Base-by-base conservation (phyloP, 1,284 basidiomycete species). In the Ustilago sp. region DNA sequence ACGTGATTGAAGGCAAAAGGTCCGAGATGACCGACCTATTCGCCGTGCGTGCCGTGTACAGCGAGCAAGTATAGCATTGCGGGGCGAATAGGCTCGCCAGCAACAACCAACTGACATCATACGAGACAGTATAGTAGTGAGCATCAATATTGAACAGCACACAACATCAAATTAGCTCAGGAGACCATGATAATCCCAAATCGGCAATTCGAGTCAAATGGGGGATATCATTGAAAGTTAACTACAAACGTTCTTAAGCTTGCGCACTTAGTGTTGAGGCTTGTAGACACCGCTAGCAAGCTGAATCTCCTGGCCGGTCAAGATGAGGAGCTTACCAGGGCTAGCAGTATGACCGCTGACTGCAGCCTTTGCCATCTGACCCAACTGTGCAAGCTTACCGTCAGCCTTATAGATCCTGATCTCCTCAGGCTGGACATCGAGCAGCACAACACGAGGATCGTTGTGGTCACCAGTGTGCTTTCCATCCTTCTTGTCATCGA, bases 401-500 rank as follows among this genome's bases (percentile, higher is more conserved):
- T 79, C 75, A 0, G 80, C 74, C 75, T 81, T 74, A 53, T 79
- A 80, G n/a, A 73, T 45, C 4, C 64, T 52, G 48, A 88, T 87
- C 80, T 94, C 93, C 31, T 91, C 89, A 0, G 94, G 93, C 58
- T 92, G 86, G 51, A 97, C 90, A 85, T 94, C 91, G 78, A 97
- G 92, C 45, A 94, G 85, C 1, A 91, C 89, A 4, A 97, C 90
- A 34, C 95, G 90, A 0, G 94, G 93, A 77, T 97, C 95, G 65
- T 90, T 88, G 62, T 89, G 89, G 81, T 92, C 90, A 38, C 94
- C 94, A 73, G 91, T 93, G 86, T 94, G 93, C 17, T 92, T 87
- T n/a, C 93, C 93, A 79, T 96, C 94, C 54, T 91, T 91, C 70
- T 95, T 88, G 85, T 95, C 92, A 23, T 93, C 93, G 82, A 96